Percentiles rank a stretch among this genome's conserved stretches.
Evolutionary conservation across 345 rosid species (phyloP).

Genomic region (Iberis pinnata): DNA sequence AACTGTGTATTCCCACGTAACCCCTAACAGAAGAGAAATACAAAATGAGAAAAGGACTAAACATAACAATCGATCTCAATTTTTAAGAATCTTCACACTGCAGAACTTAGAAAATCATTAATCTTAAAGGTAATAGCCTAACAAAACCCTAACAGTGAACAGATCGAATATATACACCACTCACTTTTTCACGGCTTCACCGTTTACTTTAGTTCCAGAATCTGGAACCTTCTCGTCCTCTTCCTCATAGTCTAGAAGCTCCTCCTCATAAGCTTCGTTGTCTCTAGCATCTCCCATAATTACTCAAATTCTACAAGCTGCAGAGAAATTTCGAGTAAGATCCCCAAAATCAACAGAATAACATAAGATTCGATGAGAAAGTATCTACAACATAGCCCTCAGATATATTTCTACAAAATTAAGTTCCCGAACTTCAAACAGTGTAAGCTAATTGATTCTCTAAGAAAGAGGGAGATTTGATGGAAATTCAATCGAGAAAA

Average conservation of each 20-base stretch:
- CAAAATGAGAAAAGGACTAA: neutral
- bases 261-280: slow-evolving; percentile 98
- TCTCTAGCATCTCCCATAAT: slow-evolving; percentile 89
- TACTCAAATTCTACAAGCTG: slow-evolving; percentile 8
- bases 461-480: neutral
- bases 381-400: neutral
- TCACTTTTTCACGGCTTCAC: slow-evolving; percentile 83
- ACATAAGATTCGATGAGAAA: neutral
- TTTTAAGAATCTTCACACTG: neutral
- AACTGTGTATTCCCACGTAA: slow-evolving; percentile 96
- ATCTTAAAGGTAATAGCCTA: neutral
- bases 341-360: slow-evolving; percentile 2
- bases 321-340: neutral
- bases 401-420: too few relatives aligned
- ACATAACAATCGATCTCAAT: neutral
- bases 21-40: slow-evolving; percentile 41
- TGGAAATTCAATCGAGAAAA: neutral
- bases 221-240: slow-evolving; percentile 87
- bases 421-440: slow-evolving; percentile 2
- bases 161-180: slow-evolving; percentile 17
- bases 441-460: neutral
- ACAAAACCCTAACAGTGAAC: too few relatives aligned
- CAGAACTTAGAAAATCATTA: neutral
- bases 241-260: slow-evolving; percentile 95
- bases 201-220: slow-evolving; percentile 65